Conservation (phyloP, 345 rosid species). For the Eucalyptus globulus region DNA sequence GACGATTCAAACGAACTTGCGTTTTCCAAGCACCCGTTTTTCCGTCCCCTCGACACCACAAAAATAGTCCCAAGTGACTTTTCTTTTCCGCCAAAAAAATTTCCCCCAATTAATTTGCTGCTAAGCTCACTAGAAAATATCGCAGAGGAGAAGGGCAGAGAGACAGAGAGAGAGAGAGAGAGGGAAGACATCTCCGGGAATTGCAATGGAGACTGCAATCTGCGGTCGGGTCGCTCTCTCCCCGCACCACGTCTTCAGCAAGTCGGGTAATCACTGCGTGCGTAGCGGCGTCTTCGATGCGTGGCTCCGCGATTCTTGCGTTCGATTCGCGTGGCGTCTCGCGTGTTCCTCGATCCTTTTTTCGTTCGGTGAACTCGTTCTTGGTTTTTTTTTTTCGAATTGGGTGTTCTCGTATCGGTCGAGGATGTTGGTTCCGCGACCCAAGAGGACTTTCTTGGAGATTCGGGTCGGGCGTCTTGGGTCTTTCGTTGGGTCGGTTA, state of each 20-base stretch:
- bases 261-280: neutral
- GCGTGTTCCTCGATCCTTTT: neutral
- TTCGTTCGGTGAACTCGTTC: neutral
- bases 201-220: constrained; percentile 10
- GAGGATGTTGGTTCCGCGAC: neutral
- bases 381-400: neutral
- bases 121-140: neutral
- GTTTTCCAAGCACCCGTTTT: neutral
- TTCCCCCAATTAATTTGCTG: neutral
- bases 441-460: neutral
- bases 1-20: neutral
- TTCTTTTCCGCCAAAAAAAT: neutral
- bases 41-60: neutral
- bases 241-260: constrained; percentile 1
- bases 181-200: neutral
- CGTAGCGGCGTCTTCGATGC: neutral
- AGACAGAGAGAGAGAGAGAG: neutral
- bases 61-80: neutral
- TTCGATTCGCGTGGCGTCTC: neutral
- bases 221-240: constrained; percentile 6
- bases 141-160: neutral
- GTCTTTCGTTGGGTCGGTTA: neutral
- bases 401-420: neutral
- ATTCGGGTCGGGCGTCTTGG: neutral
- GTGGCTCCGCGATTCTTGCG: neutral